Base-by-base conservation (phyloP, 2,329 filamentous ascomycete species). In the Monosporascus cannonballus region DNA sequence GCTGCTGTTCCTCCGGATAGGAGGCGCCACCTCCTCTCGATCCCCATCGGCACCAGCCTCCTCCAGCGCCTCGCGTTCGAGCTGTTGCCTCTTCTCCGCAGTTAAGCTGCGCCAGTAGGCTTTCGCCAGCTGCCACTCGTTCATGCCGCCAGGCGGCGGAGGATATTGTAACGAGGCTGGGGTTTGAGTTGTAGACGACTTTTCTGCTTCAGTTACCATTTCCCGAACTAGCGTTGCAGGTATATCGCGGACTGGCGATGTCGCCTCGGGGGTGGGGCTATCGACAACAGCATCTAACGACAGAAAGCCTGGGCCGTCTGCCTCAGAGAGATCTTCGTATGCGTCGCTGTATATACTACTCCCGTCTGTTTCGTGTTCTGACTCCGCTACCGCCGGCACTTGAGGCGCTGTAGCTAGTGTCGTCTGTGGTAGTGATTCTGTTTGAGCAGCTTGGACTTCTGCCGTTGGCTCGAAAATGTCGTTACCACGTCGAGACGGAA, bases 291-390 rank as follows among this genome's bases (percentile, higher is more conserved):
- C 88, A 67, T 91, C 79, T 7, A 92, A 74, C 4, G 87, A 91
- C 62, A 83, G 76, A 61, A 90, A 92, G 0, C 85, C 87, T 47
- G 81, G 80, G 2, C 78, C 79, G 39, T 87, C 84, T 4, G 76
- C 63, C 15, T 89, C 84, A 0, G 81, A 81, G 0, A 87, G 72
- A 55, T 90, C 86, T 68, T 92, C 89, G 51, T 86, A 86, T 1
- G 88, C 88, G 68, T 92, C 89, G 58, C 85, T 90, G 64, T 89
- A 92, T 24, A 89, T 77, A 55, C 80, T 85, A 48, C 72, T 74
- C 15, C 71, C 71, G 51, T 84, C 81, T 3, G 73, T 64, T 14
- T 66, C 64, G 9, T 64, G 59, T 0, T 61, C 61, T 18, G 58
- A 65, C 5, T 68, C 72, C 1, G 73, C 66, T n/a, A 52, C 45